Base-by-base conservation (phyloP, 129 eudicot genomes). In the Chrysanthemum makinoi region DNA sequence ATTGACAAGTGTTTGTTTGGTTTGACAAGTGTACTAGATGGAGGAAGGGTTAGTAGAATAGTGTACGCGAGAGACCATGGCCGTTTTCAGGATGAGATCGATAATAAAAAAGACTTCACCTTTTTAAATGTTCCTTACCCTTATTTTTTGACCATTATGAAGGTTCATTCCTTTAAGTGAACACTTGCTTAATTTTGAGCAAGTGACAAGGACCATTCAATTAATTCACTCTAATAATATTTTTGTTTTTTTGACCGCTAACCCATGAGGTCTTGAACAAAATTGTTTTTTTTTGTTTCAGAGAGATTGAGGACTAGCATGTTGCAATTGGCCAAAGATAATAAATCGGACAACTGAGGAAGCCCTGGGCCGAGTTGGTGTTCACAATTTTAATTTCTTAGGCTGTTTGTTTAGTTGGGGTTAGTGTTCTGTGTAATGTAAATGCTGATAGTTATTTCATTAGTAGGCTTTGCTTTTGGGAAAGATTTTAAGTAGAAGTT, bases 351-450 rank as follows among this genome's bases (percentile, higher is more conserved):
- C 7, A 5, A 10, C 2, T 4, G 50, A 48, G 28, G 52, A 48
- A n/a, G 28, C 16, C 10, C 18, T 3, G 10, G 17, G 14, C 39
- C 2, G 52, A 53, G 16, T 43, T 58, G 12, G 65, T 26, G 8
- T 70, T 65, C 28, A 17, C 14, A 60, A 66, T 67, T 47, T 59
- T 14, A 62, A 28, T 62, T 51, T 62, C 22, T 50, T 18, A 28
- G 39, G 14, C 6, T 12, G 62, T 1, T 61, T 47, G 60, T 70
- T 53, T 51, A 0, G 0, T 51, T 13, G 2, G 15, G 15, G 10
- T 61, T 61, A 30, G 35, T 28, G 30, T 75, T 75, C 66, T 55
- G 80, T 68, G 69, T 57, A 59, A 67, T 70, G 81, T 77, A 70
- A 49, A 50, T 75, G 43, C 52, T 47, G 62, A 46, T 75, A 48